Conservation (phyloP, 768 basidiomycete genomes). For the Boletales sp. region DNA sequence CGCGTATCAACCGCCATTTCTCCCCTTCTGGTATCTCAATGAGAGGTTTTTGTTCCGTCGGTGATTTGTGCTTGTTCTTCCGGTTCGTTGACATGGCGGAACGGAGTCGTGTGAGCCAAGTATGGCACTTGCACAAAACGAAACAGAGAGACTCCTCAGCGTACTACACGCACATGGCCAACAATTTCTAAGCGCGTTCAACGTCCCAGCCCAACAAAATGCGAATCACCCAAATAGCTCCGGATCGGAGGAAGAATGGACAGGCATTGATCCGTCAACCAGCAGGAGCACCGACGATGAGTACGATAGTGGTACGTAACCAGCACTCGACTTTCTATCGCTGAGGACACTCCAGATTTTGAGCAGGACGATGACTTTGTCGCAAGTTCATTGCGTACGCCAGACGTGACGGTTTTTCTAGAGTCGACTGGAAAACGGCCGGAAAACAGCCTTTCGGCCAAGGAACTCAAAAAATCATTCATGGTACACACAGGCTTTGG, state of each 20-base stretch:
- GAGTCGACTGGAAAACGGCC: constrained; percentile 30
- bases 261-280: constrained; percentile 28
- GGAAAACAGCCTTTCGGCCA: constrained; percentile 23
- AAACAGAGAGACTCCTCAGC: constrained; percentile 34
- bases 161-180: constrained; percentile 45
- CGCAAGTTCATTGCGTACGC: constrained; percentile 30
- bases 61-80: constrained; percentile 14
- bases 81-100: constrained; percentile 28
- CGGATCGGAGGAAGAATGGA: constrained; percentile 40
- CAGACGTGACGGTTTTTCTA: constrained; percentile 58
- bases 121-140: constrained; percentile 12
- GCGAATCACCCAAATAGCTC: constrained; percentile 7
- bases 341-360: constrained; percentile 26
- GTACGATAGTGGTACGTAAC: constrained; percentile 17
- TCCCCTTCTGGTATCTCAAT: constrained; percentile 68
- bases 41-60: constrained; percentile 14
- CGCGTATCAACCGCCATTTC: constrained; percentile 71
- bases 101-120: background rate
- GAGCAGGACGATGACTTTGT: constrained; percentile 47
- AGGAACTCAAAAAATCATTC: constrained; percentile 59
- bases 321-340: background rate
- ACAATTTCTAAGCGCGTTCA: constrained; percentile 43
- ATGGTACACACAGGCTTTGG: constrained; percentile 52
- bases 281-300: constrained; percentile 5
- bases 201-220: constrained; percentile 19